Evolutionary conservation across 2,329 filamentous ascomycete species (phyloP), one percentile per base, ranked within the genome.

Genomic region (Aspergillus ochraceus): DNA sequence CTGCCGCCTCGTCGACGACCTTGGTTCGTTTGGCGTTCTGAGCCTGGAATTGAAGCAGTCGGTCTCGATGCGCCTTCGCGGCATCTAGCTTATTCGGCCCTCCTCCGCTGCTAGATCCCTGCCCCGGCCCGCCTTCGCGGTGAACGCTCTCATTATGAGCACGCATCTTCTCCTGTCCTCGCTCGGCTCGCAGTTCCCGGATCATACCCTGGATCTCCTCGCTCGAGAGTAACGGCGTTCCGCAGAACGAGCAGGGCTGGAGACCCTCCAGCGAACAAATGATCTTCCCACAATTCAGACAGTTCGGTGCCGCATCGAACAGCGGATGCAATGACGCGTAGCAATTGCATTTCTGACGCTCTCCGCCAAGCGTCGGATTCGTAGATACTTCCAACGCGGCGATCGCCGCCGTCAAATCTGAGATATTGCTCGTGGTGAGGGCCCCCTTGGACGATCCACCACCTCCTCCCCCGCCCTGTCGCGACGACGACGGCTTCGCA

Each of bases 181-280:
- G 87, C 77, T 98, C 94, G 55, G 91, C 90, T 45, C 88, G 88
- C 12, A 99, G 82, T 68, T 94, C 88, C 26, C 85, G 84, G 52
- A 98, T 90, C 86, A 99, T 97, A 36, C 85, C 86, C 69, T 96
- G 89, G 10, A 97, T 86, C 57, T 98, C 92, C 3, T 84, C 79
- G 0, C 85, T 74, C 30, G 84, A 88, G 8, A 99, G 80, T 0
- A 99, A 80, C 0, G 91, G 86, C 0, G 84, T 82, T 0, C 88
- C 87, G 78, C 95, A 99, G 71, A 91, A 97, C 0, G 94, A 97
- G 75, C 95, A 99, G 0, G 94, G 94, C 0, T 94, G 94, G 0
- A 98, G 82, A 0, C 95, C 95, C 76, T 99, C 93, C 70, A 95
- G 93, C 24, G 96, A 87, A 74, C 95, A 99, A 57, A 98, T 89